Percentiles rank a stretch among this genome's conserved stretches.
Evolutionary conservation across 805 yeast species (phyloP).

Genomic region (Danielia reshetovae): DNA sequence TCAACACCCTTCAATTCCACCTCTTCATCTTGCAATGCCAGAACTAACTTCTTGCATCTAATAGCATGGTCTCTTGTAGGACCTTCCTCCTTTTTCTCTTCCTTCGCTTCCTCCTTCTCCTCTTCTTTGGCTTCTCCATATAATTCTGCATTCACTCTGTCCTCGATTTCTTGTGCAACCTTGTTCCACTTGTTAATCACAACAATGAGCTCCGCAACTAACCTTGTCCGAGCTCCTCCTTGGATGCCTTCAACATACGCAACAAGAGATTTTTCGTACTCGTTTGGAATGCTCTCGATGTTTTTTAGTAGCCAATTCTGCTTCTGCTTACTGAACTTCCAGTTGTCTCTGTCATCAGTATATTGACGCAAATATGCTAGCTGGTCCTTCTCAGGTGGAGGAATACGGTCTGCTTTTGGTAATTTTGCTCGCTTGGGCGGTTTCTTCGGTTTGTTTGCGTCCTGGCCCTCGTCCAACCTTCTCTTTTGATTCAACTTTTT

Average conservation of each 20-base stretch:
- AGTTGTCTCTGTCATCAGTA: constrained; percentile 49
- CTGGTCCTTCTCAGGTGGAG: constrained; percentile 79
- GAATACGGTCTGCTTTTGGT: constrained; percentile 62
- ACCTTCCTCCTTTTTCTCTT: constrained; percentile 18
- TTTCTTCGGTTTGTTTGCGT: constrained; percentile 35
- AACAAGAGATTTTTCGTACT: constrained; percentile 48
- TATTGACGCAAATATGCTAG: constrained; percentile 60
- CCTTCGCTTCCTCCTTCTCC: constrained; percentile 8
- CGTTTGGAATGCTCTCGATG: constrained; percentile 46
- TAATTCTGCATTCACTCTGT: constrained; percentile 34
- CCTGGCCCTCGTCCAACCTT: constrained; percentile 18
- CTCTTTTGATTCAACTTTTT: constrained; percentile 38
- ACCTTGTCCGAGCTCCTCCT: constrained; percentile 64
- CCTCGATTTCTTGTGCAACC: constrained; percentile 39
- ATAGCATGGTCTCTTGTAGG: constrained; percentile 33
- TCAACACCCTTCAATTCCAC: constrained; percentile 28
- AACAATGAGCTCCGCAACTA: constrained; percentile 45
- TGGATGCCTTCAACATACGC: constrained; percentile 58
- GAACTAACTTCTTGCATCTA: constrained; percentile 36
- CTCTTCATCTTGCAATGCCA: constrained; percentile 32
- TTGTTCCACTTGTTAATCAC: constrained; percentile 57
- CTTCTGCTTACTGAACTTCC: constrained; percentile 86
- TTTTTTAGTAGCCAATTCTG: constrained; percentile 81
- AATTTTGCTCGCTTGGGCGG: constrained; percentile 67
- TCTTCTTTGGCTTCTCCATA: constrained; percentile 24